phyloP scores from a whole-genome alignment of 2,329 filamentous ascomycete genomes.

The Aspergillus quadrilineatus region DNA sequence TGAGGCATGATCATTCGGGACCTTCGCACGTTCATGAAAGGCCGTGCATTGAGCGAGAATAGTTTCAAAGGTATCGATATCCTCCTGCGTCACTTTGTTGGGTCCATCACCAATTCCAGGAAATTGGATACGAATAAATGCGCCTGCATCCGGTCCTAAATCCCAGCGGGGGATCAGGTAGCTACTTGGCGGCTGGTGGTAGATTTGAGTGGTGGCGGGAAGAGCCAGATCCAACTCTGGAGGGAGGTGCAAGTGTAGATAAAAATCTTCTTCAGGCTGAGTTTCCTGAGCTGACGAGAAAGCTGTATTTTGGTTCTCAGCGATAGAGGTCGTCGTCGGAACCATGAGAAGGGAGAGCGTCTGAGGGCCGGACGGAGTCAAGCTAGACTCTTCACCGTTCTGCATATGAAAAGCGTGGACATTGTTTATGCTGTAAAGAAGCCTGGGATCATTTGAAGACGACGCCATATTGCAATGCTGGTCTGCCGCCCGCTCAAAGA shows the following conservation, averaged over 20 bases:
- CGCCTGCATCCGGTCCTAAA: slow-evolving; percentile 79
- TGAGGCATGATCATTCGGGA: slow-evolving; percentile 48
- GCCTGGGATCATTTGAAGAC: slow-evolving; percentile 35
- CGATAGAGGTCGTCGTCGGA: slow-evolving; percentile 74
- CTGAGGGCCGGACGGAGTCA: slow-evolving; percentile 84
- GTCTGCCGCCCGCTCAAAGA: neutral
- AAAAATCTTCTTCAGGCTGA: slow-evolving; percentile 82
- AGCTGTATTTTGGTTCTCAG: slow-evolving; percentile 46
- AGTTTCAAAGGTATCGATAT: slow-evolving; percentile 94
- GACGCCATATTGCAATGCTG: slow-evolving; percentile 23
- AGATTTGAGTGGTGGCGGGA: slow-evolving; percentile 94
- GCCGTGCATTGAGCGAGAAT: slow-evolving; percentile 97
- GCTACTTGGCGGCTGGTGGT: slow-evolving; percentile 87
- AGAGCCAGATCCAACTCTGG: slow-evolving; percentile 91
- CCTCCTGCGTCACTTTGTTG: slow-evolving; percentile 73
- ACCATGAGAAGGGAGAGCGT: slow-evolving; percentile 95
- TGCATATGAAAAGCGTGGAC: slow-evolving; percentile 89
- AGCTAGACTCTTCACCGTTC: slow-evolving; percentile 76
- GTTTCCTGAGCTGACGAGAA: slow-evolving; percentile 44
- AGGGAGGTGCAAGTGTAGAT: slow-evolving; percentile 89
- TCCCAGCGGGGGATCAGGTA: slow-evolving; percentile 97
- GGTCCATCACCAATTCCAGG: slow-evolving; percentile 67
- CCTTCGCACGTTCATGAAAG: slow-evolving; percentile 80
- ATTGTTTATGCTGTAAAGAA: slow-evolving; percentile 62
- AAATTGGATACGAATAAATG: slow-evolving; percentile 92